Percentiles rank a stretch among this genome's conserved stretches.
phyloP scores from a whole-genome alignment of 345 rosid species.

The Syzygium oleosum region DNA sequence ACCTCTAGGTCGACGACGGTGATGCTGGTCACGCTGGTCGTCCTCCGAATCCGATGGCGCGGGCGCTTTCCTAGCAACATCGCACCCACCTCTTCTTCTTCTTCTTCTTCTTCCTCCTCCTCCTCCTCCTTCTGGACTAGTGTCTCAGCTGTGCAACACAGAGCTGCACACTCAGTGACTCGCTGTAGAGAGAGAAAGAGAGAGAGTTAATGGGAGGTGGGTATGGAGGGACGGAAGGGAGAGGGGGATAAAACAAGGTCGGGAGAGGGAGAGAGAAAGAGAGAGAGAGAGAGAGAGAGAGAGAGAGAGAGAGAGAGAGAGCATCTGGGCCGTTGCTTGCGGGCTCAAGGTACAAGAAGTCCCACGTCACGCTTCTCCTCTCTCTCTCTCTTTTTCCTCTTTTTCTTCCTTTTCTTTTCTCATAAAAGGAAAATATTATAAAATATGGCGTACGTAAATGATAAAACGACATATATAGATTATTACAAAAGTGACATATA shows the following conservation, averaged over 20 bases:
- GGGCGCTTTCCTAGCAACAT: conserved; percentile 69
- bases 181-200: neutral
- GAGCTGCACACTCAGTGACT: neutral
- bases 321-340: conserved; percentile 50
- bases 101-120: neutral
- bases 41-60: conserved; percentile 54
- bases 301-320: conserved; percentile 6
- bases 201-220: neutral
- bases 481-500: neutral
- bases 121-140: neutral
- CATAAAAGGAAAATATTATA: neutral
- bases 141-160: neutral
- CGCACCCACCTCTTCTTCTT: neutral
- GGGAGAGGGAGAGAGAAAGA: conserved; percentile 3
- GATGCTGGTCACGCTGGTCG: conserved; percentile 65
- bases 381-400: neutral
- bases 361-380: conserved; percentile 27
- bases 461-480: no score
- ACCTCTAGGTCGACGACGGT: conserved; percentile 18
- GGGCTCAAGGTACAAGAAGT: conserved; percentile 22
- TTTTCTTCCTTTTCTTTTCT: neutral
- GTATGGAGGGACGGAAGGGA: conserved; percentile 7
- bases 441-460: neutral
- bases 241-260: neutral
- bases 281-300: conserved; percentile 4